These are phyloP conservation scores for Rasamsonia emersonii DNA, from an alignment of 2,329 filamentous ascomycete genomes.

Conservation along the genomic window DNA sequence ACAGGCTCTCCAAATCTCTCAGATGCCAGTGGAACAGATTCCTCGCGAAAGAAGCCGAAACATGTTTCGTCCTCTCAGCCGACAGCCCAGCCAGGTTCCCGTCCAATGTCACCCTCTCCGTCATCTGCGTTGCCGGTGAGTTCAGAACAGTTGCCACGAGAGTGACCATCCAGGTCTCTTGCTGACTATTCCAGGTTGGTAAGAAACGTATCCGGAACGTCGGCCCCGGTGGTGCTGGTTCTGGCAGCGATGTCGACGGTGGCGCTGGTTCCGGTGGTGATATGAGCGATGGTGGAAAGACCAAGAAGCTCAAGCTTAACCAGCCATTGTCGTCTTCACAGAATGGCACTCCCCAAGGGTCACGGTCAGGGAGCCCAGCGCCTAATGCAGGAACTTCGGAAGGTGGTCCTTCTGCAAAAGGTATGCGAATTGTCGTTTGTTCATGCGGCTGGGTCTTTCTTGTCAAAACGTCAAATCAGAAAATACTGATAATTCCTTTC, in stretches of 20 bases:
- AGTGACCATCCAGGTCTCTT: not conserved
- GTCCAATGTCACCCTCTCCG: conserved; percentile 54
- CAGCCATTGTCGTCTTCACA: conserved; percentile 31
- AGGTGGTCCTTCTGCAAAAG: conserved; percentile 15
- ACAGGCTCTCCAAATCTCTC: conserved; percentile 79
- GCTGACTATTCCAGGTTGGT: conserved; percentile 36
- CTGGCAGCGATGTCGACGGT: conserved; percentile 49
- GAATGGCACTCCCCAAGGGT: conserved; percentile 38
- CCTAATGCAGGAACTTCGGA: conserved; percentile 34
- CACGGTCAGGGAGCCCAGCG: conserved; percentile 40
- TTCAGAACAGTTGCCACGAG: not conserved
- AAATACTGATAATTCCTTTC: not conserved
- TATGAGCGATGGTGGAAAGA: conserved; percentile 36
- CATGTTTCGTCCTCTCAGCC: conserved; percentile 46
- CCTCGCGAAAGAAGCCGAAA: conserved; percentile 68
- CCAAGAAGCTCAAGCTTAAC: conserved; percentile 42
- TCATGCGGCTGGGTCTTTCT: no score
- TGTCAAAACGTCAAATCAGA: not conserved
- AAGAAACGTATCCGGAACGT: conserved; percentile 42
- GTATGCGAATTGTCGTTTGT: conserved; percentile 12
- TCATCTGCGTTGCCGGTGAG: conserved; percentile 47
- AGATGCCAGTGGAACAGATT: conserved; percentile 88
- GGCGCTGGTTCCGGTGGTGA: conserved; percentile 41
- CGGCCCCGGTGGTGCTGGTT: conserved; percentile 30
- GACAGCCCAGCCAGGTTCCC: conserved; percentile 38